A percentile compares a stretch with the other conserved stretches of the same genome.
Evolutionary conservation across 2,329 filamentous ascomycete species (phyloP).

Genomic region (Xylaria sp.): DNA sequence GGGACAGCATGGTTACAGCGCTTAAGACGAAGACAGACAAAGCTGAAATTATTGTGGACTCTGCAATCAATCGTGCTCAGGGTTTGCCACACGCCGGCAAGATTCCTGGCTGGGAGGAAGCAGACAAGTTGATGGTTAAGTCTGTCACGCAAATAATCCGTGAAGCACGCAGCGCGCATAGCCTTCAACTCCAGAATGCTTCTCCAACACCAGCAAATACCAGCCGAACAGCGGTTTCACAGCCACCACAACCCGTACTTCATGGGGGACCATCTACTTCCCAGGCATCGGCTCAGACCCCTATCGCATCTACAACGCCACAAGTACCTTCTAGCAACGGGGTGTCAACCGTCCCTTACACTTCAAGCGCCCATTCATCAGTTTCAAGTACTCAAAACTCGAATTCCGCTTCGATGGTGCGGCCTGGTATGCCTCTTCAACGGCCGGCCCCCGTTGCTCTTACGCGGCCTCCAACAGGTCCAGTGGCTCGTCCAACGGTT

Average conservation of each 20-base stretch:
- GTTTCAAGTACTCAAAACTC: conserved; percentile 24
- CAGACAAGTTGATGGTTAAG: conserved; percentile 47
- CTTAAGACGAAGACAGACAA: conserved; percentile 47
- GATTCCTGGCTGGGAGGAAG: conserved; percentile 48
- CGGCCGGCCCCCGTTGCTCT: conserved; percentile 43
- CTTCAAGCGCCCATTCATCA: conserved; percentile 17
- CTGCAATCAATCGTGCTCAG: conserved; percentile 49
- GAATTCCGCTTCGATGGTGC: conserved; percentile 32
- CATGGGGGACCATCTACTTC: conserved; percentile 42
- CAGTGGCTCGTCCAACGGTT: conserved; percentile 41
- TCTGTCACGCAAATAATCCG: conserved; percentile 48
- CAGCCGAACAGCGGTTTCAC: conserved; percentile 33
- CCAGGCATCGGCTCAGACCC: conserved; percentile 39
- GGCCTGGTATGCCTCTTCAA: conserved; percentile 42
- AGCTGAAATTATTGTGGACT: conserved; percentile 48
- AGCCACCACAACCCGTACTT: conserved; percentile 33
- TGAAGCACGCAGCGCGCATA: conserved; percentile 45
- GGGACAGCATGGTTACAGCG: conserved; percentile 47
- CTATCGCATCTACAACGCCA: conserved; percentile 24
- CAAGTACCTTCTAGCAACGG: conserved; percentile 31
- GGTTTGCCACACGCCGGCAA: conserved; percentile 45
- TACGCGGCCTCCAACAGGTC: conserved; percentile 40
- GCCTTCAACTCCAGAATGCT: conserved; percentile 35
- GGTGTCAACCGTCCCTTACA: conserved; percentile 11
- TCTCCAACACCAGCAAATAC: conserved; percentile 31